Conservation (phyloP, 2,329 filamentous ascomycete genomes). For the Phoma sp. region DNA sequence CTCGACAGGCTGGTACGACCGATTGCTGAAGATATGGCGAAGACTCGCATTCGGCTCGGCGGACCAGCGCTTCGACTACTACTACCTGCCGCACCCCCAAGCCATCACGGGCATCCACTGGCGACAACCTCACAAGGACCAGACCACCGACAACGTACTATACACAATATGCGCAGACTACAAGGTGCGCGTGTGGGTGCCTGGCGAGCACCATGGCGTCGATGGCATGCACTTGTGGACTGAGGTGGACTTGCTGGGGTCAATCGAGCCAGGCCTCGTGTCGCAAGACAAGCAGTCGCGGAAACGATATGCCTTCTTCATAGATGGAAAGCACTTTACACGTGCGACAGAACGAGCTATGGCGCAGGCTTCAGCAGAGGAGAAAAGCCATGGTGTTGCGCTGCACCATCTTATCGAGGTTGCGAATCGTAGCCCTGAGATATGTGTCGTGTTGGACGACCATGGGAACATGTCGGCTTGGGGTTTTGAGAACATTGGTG, state of each 20-base stretch:
- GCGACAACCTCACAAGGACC: conserved; percentile 77
- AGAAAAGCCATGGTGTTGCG: conserved; percentile 70
- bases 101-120: conserved; percentile 85
- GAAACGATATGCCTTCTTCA: conserved; percentile 75
- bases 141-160: conserved; percentile 82
- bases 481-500: conserved; percentile 86
- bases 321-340: conserved; percentile 81
- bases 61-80: conserved; percentile 86
- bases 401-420: conserved; percentile 86
- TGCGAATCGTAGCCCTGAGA: conserved; percentile 82
- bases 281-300: conserved; percentile 48
- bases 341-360: conserved; percentile 79
- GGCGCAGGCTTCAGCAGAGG: conserved; percentile 63
- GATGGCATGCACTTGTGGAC: conserved; percentile 81
- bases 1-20: conserved; percentile 77
- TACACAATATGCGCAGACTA: conserved; percentile 89
- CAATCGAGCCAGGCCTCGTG: conserved; percentile 66
- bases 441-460: conserved; percentile 86
- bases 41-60: conserved; percentile 82
- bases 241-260: conserved; percentile 75
- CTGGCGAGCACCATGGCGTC: conserved; percentile 72
- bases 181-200: conserved; percentile 81
- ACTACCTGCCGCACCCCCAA: conserved; percentile 84
- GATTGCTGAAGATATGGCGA: conserved; percentile 91
- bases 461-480: conserved; percentile 87